Conservation (phyloP, 306 rosid species). For the Hippophae rhamnoides region DNA sequence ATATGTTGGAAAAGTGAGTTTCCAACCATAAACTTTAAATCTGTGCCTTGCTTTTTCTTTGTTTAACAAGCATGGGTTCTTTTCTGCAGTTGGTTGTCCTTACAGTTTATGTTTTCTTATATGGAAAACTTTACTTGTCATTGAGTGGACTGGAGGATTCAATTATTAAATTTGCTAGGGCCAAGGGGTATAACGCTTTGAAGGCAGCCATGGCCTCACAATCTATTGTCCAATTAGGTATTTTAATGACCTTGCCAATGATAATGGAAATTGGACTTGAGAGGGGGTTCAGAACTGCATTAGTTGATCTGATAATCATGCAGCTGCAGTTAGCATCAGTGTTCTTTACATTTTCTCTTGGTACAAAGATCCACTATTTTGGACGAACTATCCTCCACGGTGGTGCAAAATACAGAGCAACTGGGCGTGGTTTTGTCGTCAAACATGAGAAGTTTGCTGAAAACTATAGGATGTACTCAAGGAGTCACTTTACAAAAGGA, state of each 20-base stretch:
- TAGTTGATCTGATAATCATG: constrained; percentile 72
- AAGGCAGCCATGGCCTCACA: constrained; percentile 76
- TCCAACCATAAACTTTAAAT: background rate
- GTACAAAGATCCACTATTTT: constrained; percentile 78
- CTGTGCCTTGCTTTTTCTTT: background rate
- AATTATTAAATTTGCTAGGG: constrained; percentile 51
- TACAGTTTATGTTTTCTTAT: constrained; percentile 66
- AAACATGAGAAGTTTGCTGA: constrained; percentile 89
- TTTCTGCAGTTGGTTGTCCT: constrained; percentile 62
- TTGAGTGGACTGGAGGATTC: constrained; percentile 83
- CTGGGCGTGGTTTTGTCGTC: constrained; percentile 98
- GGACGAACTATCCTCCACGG: constrained; percentile 95
- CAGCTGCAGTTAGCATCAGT: constrained; percentile 93
- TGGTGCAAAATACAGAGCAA: constrained; percentile 94
- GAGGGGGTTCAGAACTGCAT: constrained; percentile 87
- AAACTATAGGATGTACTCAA: constrained; percentile 90
- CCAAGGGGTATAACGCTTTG: constrained; percentile 52
- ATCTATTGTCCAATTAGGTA: constrained; percentile 76
- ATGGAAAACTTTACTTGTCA: constrained; percentile 80
- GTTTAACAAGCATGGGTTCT: constrained; percentile 6
- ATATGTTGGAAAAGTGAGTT: background rate
- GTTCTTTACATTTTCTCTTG: constrained; percentile 91
- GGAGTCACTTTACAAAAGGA: constrained; percentile 92
- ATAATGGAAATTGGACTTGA: constrained; percentile 95
- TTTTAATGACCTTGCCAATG: constrained; percentile 87